Conservation (phyloP, 176 grass and related monocot genomes). For the Phoenix roebelenii region DNA sequence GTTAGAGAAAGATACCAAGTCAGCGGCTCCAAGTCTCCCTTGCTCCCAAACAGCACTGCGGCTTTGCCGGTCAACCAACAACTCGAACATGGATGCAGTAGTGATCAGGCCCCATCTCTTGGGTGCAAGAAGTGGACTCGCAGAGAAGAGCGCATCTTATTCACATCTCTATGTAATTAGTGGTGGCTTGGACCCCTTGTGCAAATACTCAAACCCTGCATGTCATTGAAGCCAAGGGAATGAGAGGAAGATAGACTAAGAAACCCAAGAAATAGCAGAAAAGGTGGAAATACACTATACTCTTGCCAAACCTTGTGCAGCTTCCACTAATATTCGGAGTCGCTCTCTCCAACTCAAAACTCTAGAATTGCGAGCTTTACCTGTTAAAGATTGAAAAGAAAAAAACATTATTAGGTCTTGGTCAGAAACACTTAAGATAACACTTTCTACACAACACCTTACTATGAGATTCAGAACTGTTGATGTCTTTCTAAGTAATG, state of each 20-base stretch:
- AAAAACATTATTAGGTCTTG: background rate
- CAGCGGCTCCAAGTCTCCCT: too few species aligned
- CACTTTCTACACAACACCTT: background rate
- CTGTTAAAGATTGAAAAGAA: background rate
- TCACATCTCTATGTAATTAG: conserved; percentile 22
- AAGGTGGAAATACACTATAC: too few species aligned
- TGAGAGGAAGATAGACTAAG: too few species aligned
- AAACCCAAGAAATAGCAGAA: background rate
- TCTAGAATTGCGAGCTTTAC: background rate
- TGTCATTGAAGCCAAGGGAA: background rate
- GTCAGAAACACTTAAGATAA: too few species aligned
- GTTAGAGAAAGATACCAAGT: too few species aligned
- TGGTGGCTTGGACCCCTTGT: conserved; percentile 8
- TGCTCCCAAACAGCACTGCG: too few species aligned
- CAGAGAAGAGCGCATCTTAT: too few species aligned
- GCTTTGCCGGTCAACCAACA: too few species aligned
- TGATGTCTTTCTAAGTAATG: too few species aligned
- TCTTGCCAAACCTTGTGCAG: conserved; percentile 14
- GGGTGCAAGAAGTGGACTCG: too few species aligned
- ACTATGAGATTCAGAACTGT: background rate
- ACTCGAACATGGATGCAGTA: too few species aligned
- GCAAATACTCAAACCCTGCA: conserved; percentile 8
- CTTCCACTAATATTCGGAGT: conserved; percentile 13
- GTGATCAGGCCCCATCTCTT: too few species aligned
- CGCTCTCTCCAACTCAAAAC: conserved; percentile 16